Conservation (phyloP, 108 stramenopile species). For the Discostella stelligeroides region DNA sequence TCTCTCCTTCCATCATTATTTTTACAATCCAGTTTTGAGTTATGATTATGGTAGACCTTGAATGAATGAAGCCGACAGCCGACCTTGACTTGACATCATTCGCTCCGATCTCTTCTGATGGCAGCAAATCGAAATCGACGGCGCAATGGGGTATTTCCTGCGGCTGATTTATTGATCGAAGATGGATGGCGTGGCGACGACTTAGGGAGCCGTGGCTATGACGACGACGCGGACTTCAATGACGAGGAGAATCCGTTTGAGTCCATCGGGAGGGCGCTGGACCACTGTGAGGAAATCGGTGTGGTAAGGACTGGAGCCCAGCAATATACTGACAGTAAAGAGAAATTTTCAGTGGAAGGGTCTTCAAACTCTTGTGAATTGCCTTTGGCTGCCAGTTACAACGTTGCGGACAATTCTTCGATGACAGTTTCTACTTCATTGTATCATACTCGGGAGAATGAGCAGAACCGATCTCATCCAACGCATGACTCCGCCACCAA, state of each 20-base stretch:
- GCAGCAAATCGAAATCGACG: background rate
- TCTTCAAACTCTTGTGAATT: too few species aligned
- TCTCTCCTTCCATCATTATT: too few species aligned
- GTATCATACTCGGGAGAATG: too few species aligned
- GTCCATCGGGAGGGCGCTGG: conserved; percentile 20
- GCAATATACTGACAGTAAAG: too few species aligned
- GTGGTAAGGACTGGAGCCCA: background rate
- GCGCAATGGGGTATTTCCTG: background rate
- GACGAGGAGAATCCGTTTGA: conserved; percentile 40
- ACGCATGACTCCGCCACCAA: background rate
- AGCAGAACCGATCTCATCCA: background rate
- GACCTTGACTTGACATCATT: too few species aligned
- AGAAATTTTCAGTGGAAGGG: too few species aligned
- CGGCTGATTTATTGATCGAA: background rate
- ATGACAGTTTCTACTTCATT: too few species aligned
- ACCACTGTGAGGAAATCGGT: conserved; percentile 9
- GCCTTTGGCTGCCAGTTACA: too few species aligned
- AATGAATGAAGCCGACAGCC: too few species aligned
- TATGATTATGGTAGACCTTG: too few species aligned
- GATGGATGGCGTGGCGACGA: background rate
- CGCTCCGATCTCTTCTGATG: background rate
- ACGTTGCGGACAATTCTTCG: too few species aligned
- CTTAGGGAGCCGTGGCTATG: background rate
- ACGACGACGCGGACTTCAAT: background rate
- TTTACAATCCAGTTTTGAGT: too few species aligned